Evolutionary conservation across 1,139 yeast species (phyloP), one percentile per base, ranked within the genome.

Genomic region (Blastobotrys indianensis): DNA sequence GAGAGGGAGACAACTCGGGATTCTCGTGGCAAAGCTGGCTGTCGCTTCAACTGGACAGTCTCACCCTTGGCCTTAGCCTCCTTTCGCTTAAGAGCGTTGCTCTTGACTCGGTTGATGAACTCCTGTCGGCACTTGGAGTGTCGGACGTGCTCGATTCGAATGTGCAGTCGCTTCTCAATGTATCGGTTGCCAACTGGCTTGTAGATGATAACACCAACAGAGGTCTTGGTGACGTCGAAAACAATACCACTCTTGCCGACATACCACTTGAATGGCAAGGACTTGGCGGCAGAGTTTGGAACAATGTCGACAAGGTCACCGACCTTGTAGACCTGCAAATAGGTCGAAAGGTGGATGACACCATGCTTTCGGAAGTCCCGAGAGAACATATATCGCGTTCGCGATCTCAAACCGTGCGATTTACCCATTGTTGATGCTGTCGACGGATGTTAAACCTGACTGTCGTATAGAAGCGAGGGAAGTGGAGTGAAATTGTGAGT

Each of bases 221-320:
- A 79, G 57, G 95, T 77, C 82, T 86, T 92, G 83, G 98, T 92
- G 64, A 92, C 94, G 82, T 92, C 92, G 94, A 82, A 92, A 61
- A 92, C 83, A 64, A 90, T 87, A 83, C 98, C 98, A 62, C 98
- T 92, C 85, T 88, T 92, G 77, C 98, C 98, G 81, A 90, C 97
- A 96, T 92, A 92, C 85, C 81, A 90, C 81, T 92, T 92, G 88
- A 87, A 96, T 74, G 98, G 98, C 97, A 92, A 88, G 85, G 98
- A 97, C 83, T 90, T 88, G 79, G 90, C 80, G 64, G 98, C 81
- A 53, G 96, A 97, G 74, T 92, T 92, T 75, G 95, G 98, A 79
- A 87, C 90, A 80, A 92, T 90, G 77, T 92, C 98, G 70, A 92
- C 98, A 68, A 92, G 90, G 76, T 92, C 98, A 70, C 98, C 98